Conservation (phyloP, 164 flowering plant genomes). For the Dillenia turbinata region DNA sequence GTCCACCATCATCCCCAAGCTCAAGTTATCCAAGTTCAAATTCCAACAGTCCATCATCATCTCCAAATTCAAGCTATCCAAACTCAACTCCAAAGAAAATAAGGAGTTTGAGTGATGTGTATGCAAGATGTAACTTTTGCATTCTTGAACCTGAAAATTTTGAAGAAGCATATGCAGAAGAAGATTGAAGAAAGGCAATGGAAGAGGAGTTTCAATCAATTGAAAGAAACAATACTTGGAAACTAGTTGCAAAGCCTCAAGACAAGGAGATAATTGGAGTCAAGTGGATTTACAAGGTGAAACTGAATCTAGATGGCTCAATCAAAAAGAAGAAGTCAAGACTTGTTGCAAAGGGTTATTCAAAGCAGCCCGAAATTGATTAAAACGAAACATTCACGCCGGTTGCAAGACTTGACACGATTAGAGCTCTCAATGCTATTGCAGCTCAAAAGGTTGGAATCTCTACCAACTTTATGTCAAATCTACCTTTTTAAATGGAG, state of each 20-base stretch:
- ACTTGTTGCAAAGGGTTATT: too few species aligned
- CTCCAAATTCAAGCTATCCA: not conserved
- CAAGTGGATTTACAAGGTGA: too few species aligned
- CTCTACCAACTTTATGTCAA: not conserved
- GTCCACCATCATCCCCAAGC: too few species aligned
- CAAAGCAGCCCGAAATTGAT: too few species aligned
- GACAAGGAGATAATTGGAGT: not conserved
- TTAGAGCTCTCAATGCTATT: too few species aligned
- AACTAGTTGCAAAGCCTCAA: not conserved
- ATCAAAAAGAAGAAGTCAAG: too few species aligned
- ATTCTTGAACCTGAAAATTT: not conserved
- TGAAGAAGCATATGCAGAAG: too few species aligned
- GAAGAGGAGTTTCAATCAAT: not conserved
- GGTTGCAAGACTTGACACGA: too few species aligned
- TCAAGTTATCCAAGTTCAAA: too few species aligned
- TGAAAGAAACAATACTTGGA: not conserved
- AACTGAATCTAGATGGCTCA: too few species aligned
- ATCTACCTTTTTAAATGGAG: not conserved
- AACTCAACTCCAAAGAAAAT: conserved; percentile 2
- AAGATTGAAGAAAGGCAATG: not conserved
- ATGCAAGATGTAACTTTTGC: not conserved
- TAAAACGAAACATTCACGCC: too few species aligned
- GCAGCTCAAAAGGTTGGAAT: too few species aligned
- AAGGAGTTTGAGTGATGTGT: not conserved
- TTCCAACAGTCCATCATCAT: not conserved